A percentile compares a stretch with the other conserved stretches of the same genome.
Conservation (phyloP, 2,329 filamentous ascomycete genomes). For the Orbilia oligospora region DNA sequence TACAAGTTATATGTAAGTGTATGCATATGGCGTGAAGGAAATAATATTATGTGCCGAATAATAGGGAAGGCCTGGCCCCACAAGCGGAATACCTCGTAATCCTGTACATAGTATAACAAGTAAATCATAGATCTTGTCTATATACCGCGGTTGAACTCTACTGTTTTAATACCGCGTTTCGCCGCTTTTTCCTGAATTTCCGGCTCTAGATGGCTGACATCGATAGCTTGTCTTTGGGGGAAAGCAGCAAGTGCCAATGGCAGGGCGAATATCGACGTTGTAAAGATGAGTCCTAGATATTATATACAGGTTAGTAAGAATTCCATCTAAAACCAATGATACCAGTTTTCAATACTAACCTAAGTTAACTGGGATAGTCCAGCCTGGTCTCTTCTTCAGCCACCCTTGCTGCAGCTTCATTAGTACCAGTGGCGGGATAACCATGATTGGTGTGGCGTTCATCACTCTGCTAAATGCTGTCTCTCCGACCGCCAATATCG, state of each 20-base stretch:
- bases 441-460: slow-evolving; percentile 97
- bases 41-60: not conserved
- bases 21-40: not conserved
- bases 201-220: slow-evolving; percentile 81
- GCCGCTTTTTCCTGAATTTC: slow-evolving; percentile 89
- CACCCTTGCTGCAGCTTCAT: slow-evolving; percentile 87
- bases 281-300: slow-evolving; percentile 77
- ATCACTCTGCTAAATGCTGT: slow-evolving; percentile 92
- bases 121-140: slow-evolving; percentile 67
- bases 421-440: slow-evolving; percentile 87
- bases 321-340: not conserved
- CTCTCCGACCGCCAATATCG: slow-evolving; percentile 89
- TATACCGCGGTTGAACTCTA: slow-evolving; percentile 98
- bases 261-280: slow-evolving; percentile 87
- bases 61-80: not conserved
- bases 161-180: slow-evolving; percentile 75
- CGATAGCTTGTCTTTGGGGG: slow-evolving; percentile 88
- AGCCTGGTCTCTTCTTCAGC: slow-evolving; percentile 81
- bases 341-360: slow-evolving; percentile 67
- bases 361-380: slow-evolving; percentile 87
- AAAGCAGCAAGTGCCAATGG: slow-evolving; percentile 92
- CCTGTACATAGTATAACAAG: not conserved
- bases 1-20: not conserved
- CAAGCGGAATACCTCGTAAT: not conserved
- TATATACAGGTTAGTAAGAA: slow-evolving; percentile 3